Base-by-base conservation (phyloP, 1,284 basidiomycete species). In the Cutaneotrichosporon dermatis region DNA sequence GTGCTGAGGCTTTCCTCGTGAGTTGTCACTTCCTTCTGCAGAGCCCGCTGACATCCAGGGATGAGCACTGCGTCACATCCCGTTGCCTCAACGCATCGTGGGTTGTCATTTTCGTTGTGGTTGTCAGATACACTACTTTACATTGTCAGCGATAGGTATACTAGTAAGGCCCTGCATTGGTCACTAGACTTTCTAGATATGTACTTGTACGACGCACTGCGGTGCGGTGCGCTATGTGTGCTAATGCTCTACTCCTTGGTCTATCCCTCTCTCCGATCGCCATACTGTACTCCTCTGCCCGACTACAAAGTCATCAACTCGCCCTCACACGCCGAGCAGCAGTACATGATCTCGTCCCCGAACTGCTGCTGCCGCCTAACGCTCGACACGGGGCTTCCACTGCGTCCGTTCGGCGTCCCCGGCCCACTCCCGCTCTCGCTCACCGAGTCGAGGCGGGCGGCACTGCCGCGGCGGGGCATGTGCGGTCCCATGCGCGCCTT, bases 401-500 rank as follows among this genome's bases (percentile, higher is more conserved):
- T 25, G 25, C 35, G 13, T n/a, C 44, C 52, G 15, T 41, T 50
- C 4, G 52, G 44, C 44, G 57, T 54, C 25, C 42, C 40, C 25
- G 44, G 43, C 25, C 42, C 52, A 16, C n/a, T 57, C 4, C 43
- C 51, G 44, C 53, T 49, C 57, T 64, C 62, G 15, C 46, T 44
- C 35, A 59, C 13, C 46, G 37, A 9, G 34, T 49, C 42, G 16
- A 63, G 56, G 41, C 37, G 52, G 15, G 16, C 11, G 46, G 15
- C 12, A 10, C 50, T 51, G 1, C 39, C 39, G 4, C 39, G 37
- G 11, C 43, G 37, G 12, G 16, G 25, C n/a, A 46, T 39, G 13
- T 54, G 16, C 12, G 15, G 54, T 33, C 62, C 88, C 74, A 94
- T 92, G 46, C 91, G 84, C 34, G 89, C 90, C 73, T 91, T 92